Evolutionary conservation across 1,284 basidiomycete species (phyloP).

Genomic region (Jaminaea rosea): DNA sequence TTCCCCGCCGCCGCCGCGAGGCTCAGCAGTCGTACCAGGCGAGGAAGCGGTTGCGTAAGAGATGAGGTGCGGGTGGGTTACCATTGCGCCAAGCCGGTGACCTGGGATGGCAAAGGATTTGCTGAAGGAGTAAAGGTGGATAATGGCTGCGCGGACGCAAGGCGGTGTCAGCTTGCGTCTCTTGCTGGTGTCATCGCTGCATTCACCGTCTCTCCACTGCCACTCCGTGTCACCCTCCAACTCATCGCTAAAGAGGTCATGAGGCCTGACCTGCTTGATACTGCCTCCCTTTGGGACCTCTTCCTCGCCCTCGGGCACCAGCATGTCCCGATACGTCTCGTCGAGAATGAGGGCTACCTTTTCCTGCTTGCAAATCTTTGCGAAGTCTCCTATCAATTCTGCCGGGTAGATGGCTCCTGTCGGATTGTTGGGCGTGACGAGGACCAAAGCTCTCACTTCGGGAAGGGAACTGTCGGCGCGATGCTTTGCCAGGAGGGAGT

Average conservation of each 20-base stretch:
- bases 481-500: slow-evolving; percentile 54
- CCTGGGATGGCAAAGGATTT: slow-evolving; percentile 79
- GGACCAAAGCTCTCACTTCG: slow-evolving; percentile 56
- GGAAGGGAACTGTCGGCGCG: slow-evolving; percentile 56
- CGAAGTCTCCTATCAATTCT: slow-evolving; percentile 58
- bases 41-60: slow-evolving; percentile 4
- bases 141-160: slow-evolving; percentile 37
- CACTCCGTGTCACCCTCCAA: slow-evolving; percentile 12
- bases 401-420: slow-evolving; percentile 68
- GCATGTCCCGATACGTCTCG: slow-evolving; percentile 66
- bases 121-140: slow-evolving; percentile 47
- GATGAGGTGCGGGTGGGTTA: slow-evolving; percentile 56
- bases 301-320: slow-evolving; percentile 48
- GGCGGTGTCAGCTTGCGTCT: slow-evolving; percentile 52
- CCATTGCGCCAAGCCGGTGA: slow-evolving; percentile 68
- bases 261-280: slow-evolving; percentile 51
- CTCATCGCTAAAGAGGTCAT: slow-evolving; percentile 53
- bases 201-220: slow-evolving; percentile 56
- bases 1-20: slow-evolving; percentile 1
- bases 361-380: slow-evolving; percentile 56
- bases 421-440: slow-evolving; percentile 52
- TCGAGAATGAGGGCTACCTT: slow-evolving; percentile 64
- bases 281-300: neutral
- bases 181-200: neutral
- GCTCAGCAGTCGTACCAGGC: neutral